phyloP scores from a whole-genome alignment of 257 asterid species.

The Ligustrum vulgare region DNA sequence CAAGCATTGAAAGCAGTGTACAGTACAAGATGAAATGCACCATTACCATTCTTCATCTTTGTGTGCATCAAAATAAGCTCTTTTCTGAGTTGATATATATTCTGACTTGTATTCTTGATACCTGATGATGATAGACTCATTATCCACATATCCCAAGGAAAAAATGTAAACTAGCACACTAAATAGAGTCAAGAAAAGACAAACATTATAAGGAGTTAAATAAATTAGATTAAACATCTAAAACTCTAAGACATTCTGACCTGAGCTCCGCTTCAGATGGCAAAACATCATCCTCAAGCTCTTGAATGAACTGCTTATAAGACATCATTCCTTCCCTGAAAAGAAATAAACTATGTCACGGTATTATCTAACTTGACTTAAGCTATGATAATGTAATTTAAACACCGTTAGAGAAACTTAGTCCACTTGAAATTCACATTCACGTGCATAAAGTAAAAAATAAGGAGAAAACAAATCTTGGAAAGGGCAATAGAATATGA shows the following conservation, averaged over 20 bases:
- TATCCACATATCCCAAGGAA: conserved; percentile 19
- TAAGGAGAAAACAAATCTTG: background rate
- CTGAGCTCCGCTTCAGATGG: conserved; percentile 98
- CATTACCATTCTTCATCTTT: conserved; percentile 98
- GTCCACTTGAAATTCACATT: conserved; percentile 1
- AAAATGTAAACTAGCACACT: conserved; percentile 13
- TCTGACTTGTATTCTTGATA: conserved; percentile 93
- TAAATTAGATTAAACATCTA: conserved; percentile 19
- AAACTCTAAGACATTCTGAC: conserved; percentile 41
- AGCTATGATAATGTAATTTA: background rate
- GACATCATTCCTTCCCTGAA: conserved; percentile 98
- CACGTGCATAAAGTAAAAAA: background rate
- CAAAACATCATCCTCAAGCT: conserved; percentile 95
- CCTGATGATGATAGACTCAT: conserved; percentile 39
- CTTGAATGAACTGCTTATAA: conserved; percentile 98
- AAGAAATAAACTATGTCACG: conserved; percentile 22
- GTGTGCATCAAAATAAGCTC: conserved; percentile 75
- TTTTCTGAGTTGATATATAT: conserved; percentile 82
- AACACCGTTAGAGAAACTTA: background rate
- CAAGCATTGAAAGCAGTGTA: conserved; percentile 13
- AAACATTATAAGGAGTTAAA: conserved; percentile 13
- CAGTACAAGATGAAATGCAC: conserved; percentile 35
- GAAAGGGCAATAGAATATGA: background rate
- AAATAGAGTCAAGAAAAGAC: background rate
- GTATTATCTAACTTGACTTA: conserved; percentile 6